Percentiles rank a stretch among this genome's conserved stretches.
phyloP scores from a whole-genome alignment of 75 land plant species.

The Ceratopteris richardii region DNA sequence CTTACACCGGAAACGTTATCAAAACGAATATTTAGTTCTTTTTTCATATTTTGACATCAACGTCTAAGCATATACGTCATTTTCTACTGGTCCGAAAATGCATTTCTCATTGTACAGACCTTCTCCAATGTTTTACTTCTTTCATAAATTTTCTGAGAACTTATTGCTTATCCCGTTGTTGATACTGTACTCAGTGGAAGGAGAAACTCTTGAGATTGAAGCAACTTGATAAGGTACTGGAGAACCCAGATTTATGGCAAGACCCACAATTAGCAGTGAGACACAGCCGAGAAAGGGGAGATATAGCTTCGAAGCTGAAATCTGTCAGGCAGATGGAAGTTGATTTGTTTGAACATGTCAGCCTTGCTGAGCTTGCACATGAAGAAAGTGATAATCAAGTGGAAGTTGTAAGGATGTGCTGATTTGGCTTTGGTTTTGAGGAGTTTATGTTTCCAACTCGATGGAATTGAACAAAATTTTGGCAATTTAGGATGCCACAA shows the following conservation, averaged over 20 bases:
- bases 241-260: constrained; percentile 76
- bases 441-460: not conserved
- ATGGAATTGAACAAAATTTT: too few species aligned
- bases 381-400: constrained; percentile 79
- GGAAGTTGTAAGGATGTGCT: constrained; percentile 53
- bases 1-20: too few species aligned
- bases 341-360: constrained; percentile 77
- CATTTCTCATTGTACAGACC: too few species aligned
- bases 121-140: too few species aligned
- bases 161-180: too few species aligned
- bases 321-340: constrained; percentile 57
- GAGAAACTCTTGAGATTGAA: constrained; percentile 45
- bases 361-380: constrained; percentile 77
- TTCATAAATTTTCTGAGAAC: too few species aligned
- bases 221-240: constrained; percentile 40
- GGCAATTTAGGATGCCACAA: constrained; percentile 49
- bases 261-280: constrained; percentile 67
- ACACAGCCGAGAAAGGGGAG: constrained; percentile 83
- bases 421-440: not conserved
- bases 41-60: too few species aligned
- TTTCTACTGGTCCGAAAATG: too few species aligned
- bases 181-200: constrained; percentile 88
- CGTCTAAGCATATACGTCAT: too few species aligned
- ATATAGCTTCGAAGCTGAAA: constrained; percentile 69
- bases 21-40: too few species aligned